These are phyloP conservation scores for Cyclotella sp. DNA, from an alignment of 108 stramenopile genomes.

Conservation along the genomic window DNA sequence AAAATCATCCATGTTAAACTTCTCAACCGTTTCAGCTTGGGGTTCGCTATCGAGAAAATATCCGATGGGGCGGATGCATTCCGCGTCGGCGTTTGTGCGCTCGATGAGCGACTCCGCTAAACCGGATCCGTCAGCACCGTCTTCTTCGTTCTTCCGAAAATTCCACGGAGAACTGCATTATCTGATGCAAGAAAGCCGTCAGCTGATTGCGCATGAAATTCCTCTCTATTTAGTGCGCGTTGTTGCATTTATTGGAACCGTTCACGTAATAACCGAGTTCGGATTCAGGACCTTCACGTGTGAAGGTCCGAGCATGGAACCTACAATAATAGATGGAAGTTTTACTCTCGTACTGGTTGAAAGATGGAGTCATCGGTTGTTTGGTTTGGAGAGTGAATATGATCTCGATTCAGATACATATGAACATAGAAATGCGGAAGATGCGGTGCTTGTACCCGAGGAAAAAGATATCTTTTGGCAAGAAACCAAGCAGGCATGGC, in stretches of 20 bases:
- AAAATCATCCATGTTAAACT: too few relatives aligned
- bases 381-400: slow-evolving; percentile 55
- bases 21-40: too few relatives aligned
- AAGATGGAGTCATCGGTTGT: slow-evolving; percentile 67
- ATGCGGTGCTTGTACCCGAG: neutral
- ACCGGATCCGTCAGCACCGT: slow-evolving; percentile 7
- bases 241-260: slow-evolving; percentile 52
- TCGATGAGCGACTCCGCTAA: slow-evolving; percentile 2
- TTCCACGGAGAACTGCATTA: slow-evolving; percentile 17
- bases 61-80: too few relatives aligned
- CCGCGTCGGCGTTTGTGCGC: neutral
- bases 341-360: slow-evolving; percentile 75
- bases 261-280: slow-evolving; percentile 78
- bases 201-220: slow-evolving; percentile 18
- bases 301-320: slow-evolving; percentile 94
- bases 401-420: slow-evolving; percentile 20
- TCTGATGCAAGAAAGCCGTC: slow-evolving; percentile 16
- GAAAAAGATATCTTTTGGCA: neutral
- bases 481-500: slow-evolving; percentile 17
- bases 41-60: too few relatives aligned
- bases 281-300: slow-evolving; percentile 77
- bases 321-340: slow-evolving; percentile 81
- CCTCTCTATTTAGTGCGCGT: slow-evolving; percentile 21
- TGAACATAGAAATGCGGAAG: slow-evolving; percentile 12
- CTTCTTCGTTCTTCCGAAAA: slow-evolving; percentile 19